Percentiles rank a stretch among this genome's conserved stretches.
These are phyloP conservation scores for Austroboletus eburneus DNA, from an alignment of 768 basidiomycete genomes.

Conservation along the genomic window DNA sequence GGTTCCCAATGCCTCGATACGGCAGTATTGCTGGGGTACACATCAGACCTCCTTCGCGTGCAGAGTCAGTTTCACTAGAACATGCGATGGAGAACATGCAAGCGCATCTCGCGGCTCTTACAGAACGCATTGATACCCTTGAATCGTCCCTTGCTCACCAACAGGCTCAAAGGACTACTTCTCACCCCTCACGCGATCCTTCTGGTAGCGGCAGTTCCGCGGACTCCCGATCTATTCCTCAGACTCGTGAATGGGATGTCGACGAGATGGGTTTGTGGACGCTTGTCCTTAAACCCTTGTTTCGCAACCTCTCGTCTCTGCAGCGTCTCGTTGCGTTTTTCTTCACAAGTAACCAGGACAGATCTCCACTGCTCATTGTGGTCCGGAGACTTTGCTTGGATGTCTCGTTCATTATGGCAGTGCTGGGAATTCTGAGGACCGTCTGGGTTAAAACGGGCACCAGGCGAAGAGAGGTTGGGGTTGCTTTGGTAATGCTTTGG, in stretches of 20 bases:
- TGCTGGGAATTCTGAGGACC: slow-evolving; percentile 53
- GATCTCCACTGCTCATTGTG: slow-evolving; percentile 63
- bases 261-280: slow-evolving; percentile 86
- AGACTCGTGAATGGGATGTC: slow-evolving; percentile 55
- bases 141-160: slow-evolving; percentile 42
- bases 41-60: slow-evolving; percentile 42
- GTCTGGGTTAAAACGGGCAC: slow-evolving; percentile 68
- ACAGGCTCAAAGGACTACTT: slow-evolving; percentile 37
- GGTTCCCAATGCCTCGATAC: slow-evolving; percentile 32
- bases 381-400: slow-evolving; percentile 75
- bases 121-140: slow-evolving; percentile 74
- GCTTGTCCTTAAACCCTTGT: slow-evolving; percentile 59
- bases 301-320: slow-evolving; percentile 46
- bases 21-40: slow-evolving; percentile 32
- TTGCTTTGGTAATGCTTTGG: slow-evolving; percentile 67
- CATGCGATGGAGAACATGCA: slow-evolving; percentile 78
- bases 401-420: slow-evolving; percentile 64
- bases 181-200: slow-evolving; percentile 36
- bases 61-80: slow-evolving; percentile 44
- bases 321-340: slow-evolving; percentile 56
- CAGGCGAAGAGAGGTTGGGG: slow-evolving; percentile 62
- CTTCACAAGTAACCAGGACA: slow-evolving; percentile 46
- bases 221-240: slow-evolving; percentile 22
- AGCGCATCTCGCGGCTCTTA: slow-evolving; percentile 74
- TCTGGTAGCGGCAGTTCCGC: slow-evolving; percentile 44